Evolutionary conservation across 1,139 yeast genomes (phyloP).

Genomic region (Debaryomyces psychrophilus): DNA sequence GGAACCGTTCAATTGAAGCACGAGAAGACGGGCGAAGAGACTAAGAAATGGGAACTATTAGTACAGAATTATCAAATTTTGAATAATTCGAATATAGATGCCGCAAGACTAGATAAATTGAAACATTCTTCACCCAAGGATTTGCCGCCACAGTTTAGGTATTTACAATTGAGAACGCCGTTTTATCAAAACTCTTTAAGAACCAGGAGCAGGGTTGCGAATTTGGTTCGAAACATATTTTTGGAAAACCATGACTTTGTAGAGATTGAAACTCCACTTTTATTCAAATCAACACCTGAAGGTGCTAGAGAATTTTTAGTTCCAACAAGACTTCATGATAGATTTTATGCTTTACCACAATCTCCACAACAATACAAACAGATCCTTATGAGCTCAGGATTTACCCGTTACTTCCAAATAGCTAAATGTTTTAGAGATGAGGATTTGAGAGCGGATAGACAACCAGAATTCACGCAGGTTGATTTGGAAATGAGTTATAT

Average conservation of each 20-base stretch:
- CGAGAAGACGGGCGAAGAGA: slow-evolving; percentile 25
- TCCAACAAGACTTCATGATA: slow-evolving; percentile 70
- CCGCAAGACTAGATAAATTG: slow-evolving; percentile 70
- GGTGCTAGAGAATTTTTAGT: slow-evolving; percentile 97
- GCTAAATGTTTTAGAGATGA: slow-evolving; percentile 97
- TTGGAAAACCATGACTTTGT: slow-evolving; percentile 53
- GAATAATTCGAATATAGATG: slow-evolving; percentile 66
- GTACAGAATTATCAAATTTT: slow-evolving; percentile 56
- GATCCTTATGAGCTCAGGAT: slow-evolving; percentile 90
- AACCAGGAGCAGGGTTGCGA: slow-evolving; percentile 63
- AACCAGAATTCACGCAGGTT: slow-evolving; percentile 95
- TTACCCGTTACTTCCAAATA: slow-evolving; percentile 81
- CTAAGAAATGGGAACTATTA: slow-evolving; percentile 56
- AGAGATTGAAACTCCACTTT: slow-evolving; percentile 89
- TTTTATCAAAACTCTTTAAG: slow-evolving; percentile 61
- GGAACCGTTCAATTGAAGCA: slow-evolving; percentile 53
- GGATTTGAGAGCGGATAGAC: slow-evolving; percentile 91
- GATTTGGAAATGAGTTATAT: slow-evolving; percentile 94
- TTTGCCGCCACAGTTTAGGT: slow-evolving; percentile 80
- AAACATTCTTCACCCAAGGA: slow-evolving; percentile 51
- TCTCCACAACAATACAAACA: slow-evolving; percentile 98
- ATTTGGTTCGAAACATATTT: slow-evolving; percentile 55
- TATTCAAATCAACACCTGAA: slow-evolving; percentile 96
- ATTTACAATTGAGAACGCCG: slow-evolving; percentile 72
- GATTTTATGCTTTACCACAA: slow-evolving; percentile 90